Base-by-base conservation (phyloP, 129 eudicot genomes). In the Artemisia tridentata region DNA sequence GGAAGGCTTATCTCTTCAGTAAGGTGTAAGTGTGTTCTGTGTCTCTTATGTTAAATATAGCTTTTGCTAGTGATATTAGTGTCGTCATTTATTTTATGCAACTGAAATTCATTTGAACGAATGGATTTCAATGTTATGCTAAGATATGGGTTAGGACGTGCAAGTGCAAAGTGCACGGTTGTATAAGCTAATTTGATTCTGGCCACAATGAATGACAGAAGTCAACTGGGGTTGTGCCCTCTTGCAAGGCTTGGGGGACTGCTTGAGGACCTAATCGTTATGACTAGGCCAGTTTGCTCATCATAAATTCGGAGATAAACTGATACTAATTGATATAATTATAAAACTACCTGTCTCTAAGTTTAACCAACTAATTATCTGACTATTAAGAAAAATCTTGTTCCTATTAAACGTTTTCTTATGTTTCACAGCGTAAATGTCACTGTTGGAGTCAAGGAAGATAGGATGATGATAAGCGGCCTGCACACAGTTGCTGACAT, bases 1-100 rank as follows among this genome's bases (percentile, higher is more conserved):
- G 98, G 78, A 92, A 87, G 88, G 98, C 96, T 75, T 92, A 92
- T 78, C 96, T 92, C 90, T 92, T 92, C 90, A 87, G 78, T 78
- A 92, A 89, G 80, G 98, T 92, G 98, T 92, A 92, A 87, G 98
- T 92, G 41, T 34, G 11, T 80, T 71, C 78, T 78, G 84, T 79
- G 66, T 63, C 69, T 67, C 67, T 27, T 74, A 70, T 65, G 27
- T 66, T 17, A 48, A 13, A 52, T 17, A 4, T 75, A 67, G 49
- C 10, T 38, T 38, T 38, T 7, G 45, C 45, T 38, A 7, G 45
- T 38, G 45, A 8, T 38, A 38, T 38, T 38, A 38, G 45, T 38
- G 45, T 38, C 2, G 45, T 38, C 45, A 7, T 7, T 7, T 38
- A 38, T 7, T 38, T 38, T 38, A 7, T 38, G 45, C 45, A 38